Base-by-base conservation (phyloP, 2,329 filamentous ascomycete genomes). In the Alternaria arborescens region DNA sequence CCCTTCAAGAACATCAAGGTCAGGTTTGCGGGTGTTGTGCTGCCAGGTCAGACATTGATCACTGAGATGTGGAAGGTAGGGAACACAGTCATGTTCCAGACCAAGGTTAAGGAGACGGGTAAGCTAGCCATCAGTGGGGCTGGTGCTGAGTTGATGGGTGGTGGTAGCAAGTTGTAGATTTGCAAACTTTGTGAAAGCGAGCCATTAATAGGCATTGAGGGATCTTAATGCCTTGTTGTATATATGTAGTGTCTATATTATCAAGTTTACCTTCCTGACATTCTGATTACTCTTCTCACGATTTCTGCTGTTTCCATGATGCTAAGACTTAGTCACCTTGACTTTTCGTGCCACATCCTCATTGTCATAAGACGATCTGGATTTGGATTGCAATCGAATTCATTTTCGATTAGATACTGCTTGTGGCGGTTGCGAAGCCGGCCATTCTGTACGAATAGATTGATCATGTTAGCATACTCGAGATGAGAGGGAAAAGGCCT, bases 31-130 rank as follows among this genome's bases (percentile, higher is more conserved):
- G 93, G 93, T 55, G 89, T 91, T 10, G 93, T 97, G 5, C 79
- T 94, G 53, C 94, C 93, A 0, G 93, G 93, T 10, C 90, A 97
- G 86, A 97, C 92, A 24, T 86, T 97, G 59, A 86, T 91, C 68
- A 97, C 93, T 6, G 93, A 97, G 85, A 96, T 96, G 92, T 97
- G 93, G 93, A 93, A 91, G 83, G 92, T 94, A 71, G 89, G 88
- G 42, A 87, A 87, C 74, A 91, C 87, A 74, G 86, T 97, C 54
- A 80, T 93, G 63, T 97, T 97, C 86, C 92, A 97, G 86, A 87
- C 88, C 50, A 93, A 88, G 80, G 92, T 97, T 66, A 92, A 93
- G 82, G 94, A 97, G 87, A 97, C 93, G 51, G 93, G 93, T 71
- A 97, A 97, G 86, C 82, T 93, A 70, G 92, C 91, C 59, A 96